A percentile compares a stretch with the other conserved stretches of the same genome.
Conservation (phyloP, 2,329 filamentous ascomycete species). For the Escovopsis sp. region DNA sequence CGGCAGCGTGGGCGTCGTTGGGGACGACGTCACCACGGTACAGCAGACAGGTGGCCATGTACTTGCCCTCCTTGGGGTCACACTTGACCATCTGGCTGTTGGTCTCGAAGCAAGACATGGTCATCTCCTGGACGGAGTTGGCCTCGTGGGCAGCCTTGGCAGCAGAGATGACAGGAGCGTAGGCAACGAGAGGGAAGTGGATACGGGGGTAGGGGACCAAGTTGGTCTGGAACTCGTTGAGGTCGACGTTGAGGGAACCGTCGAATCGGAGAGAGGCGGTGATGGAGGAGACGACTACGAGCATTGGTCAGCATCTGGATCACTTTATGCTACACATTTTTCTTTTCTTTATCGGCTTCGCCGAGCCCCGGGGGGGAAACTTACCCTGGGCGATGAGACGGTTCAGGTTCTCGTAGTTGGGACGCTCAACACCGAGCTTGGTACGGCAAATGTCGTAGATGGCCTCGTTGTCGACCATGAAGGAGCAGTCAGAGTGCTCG, state of each 20-base stretch:
- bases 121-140: conserved; percentile 97
- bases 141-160: conserved; percentile 95
- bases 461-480: conserved; percentile 99
- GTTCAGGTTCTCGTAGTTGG: conserved; percentile 98
- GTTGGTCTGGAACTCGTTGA: conserved; percentile 99
- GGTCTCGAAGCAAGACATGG: conserved; percentile 97
- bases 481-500: conserved; percentile 98
- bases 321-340: background rate
- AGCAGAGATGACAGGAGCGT: conserved; percentile 84
- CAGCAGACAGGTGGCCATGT: conserved; percentile 97
- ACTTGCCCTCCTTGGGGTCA: conserved; percentile 96
- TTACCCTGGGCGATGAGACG: conserved; percentile 91
- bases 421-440: conserved; percentile 92
- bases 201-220: conserved; percentile 97
- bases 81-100: conserved; percentile 99
- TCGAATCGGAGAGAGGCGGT: conserved; percentile 97
- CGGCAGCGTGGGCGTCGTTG: conserved; percentile 84
- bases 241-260: conserved; percentile 94
- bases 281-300: conserved; percentile 85
- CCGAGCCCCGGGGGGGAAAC: conserved; percentile 1
- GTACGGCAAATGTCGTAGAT: conserved; percentile 99
- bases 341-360: background rate
- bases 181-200: conserved; percentile 96
- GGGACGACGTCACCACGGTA: conserved; percentile 98
- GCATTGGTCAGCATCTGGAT: background rate